Conservation (phyloP, 345 rosid species). For the Zanthoxylum bungeanum region DNA sequence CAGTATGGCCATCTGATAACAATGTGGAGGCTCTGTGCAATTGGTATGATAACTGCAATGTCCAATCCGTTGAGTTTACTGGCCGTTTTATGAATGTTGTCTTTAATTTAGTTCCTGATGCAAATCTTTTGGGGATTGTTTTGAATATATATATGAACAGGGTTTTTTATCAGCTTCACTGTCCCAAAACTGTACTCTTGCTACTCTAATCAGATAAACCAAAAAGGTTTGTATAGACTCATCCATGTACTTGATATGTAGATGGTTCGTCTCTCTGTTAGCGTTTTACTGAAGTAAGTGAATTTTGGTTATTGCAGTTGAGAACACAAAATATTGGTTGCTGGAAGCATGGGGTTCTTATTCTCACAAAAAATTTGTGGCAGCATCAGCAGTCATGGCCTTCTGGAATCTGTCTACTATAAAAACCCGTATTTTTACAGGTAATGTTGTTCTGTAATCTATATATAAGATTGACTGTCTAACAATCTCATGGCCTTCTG, state of each 20-base stretch:
- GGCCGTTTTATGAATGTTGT: not conserved
- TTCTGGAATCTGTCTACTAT: no score
- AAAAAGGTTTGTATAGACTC: slow-evolving; percentile 34
- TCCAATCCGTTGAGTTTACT: not conserved
- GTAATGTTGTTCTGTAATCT: no score
- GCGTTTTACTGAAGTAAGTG: slow-evolving; percentile 13
- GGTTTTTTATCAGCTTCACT: slow-evolving; percentile 78
- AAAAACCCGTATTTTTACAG: no score
- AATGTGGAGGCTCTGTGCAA: slow-evolving; percentile 64
- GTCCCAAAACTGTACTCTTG: no score
- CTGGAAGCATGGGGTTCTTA: no score
- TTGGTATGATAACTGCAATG: slow-evolving; percentile 41
- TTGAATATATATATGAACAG: slow-evolving; percentile 45
- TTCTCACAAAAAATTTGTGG: no score
- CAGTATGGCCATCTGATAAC: slow-evolving; percentile 82
- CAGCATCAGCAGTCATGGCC: no score
- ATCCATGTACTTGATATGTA: not conserved
- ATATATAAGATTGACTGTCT: no score
- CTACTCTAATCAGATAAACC: no score
- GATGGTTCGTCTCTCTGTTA: not conserved
- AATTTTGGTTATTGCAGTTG: no score
- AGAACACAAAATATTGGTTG: no score
- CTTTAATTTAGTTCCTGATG: no score
- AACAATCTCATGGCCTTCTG: slow-evolving; percentile 75
- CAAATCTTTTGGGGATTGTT: slow-evolving; percentile 2